Evolutionary conservation across 2,329 filamentous ascomycete genomes (phyloP).

Genomic region (Cordyceps militaris): DNA sequence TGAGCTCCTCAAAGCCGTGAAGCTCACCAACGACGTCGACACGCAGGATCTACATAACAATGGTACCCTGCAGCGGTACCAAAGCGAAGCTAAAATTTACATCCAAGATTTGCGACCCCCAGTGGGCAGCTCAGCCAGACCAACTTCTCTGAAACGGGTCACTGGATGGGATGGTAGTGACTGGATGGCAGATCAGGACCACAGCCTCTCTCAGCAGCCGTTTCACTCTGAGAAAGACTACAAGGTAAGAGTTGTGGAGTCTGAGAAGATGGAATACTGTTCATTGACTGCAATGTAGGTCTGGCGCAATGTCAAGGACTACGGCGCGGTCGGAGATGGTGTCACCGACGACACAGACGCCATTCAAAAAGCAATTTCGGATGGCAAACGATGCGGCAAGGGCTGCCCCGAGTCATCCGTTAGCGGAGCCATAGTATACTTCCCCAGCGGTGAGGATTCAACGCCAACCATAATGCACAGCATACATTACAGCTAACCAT

Average conservation of each 20-base stretch:
- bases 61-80: background rate
- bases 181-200: background rate
- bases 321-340: conserved; percentile 61
- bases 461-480: background rate
- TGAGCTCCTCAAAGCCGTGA: background rate
- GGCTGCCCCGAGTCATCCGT: conserved; percentile 18
- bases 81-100: background rate
- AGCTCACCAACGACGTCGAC: background rate
- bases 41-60: background rate
- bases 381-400: conserved; percentile 28
- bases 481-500: background rate
- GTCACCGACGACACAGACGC: conserved; percentile 48
- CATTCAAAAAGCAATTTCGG: conserved; percentile 39
- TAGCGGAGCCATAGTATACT: conserved; percentile 17
- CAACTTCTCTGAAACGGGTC: background rate
- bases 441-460: conserved; percentile 10
- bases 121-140: background rate
- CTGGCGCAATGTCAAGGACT: conserved; percentile 72
- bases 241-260: background rate
- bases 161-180: background rate
- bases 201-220: background rate
- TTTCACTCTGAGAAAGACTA: background rate
- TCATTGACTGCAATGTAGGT: conserved; percentile 34
- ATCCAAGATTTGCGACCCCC: background rate
- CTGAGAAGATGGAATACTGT: background rate